Percentiles rank a stretch among this genome's conserved stretches.
Evolutionary conservation across 352 stramenopile genomes (phyloP).

Genomic region (Aphanomyces invadans): DNA sequence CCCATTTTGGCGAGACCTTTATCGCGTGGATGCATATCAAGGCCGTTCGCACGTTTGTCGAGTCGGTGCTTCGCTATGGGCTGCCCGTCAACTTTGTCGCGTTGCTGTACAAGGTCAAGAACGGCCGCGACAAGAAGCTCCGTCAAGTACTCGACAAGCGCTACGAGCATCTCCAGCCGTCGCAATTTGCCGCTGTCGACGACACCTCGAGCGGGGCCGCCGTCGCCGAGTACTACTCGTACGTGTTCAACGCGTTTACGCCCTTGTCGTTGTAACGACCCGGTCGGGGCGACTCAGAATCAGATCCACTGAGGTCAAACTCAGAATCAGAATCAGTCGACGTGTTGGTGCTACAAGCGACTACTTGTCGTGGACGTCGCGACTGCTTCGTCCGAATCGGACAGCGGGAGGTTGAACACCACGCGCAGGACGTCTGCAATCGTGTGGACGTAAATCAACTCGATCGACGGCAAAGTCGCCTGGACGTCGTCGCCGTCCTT

Average conservation of each 20-base stretch:
- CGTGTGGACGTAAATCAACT: slow-evolving; percentile 58
- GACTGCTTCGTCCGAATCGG: too few species aligned
- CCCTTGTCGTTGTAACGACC: slow-evolving; percentile 33
- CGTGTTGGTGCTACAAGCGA: too few species aligned
- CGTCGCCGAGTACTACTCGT: slow-evolving; percentile 64
- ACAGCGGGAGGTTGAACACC: slow-evolving; percentile 61
- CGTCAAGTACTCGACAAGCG: slow-evolving; percentile 70
- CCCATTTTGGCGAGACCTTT: slow-evolving; percentile 97
- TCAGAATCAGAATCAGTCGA: too few species aligned
- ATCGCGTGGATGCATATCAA: slow-evolving; percentile 99
- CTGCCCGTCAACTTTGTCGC: slow-evolving; percentile 94
- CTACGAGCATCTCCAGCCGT: slow-evolving; percentile 76
- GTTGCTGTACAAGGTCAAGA: slow-evolving; percentile 74
- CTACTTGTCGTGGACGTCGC: too few species aligned
- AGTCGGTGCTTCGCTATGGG: slow-evolving; percentile 96
- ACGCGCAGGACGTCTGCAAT: slow-evolving; percentile 53
- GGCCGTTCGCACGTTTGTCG: slow-evolving; percentile 95
- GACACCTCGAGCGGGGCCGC: slow-evolving; percentile 46
- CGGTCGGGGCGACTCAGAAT: too few species aligned
- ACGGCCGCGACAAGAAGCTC: slow-evolving; percentile 78
- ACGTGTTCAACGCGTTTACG: slow-evolving; percentile 76
- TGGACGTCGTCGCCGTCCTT: slow-evolving; percentile 62
- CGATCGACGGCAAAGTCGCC: slow-evolving; percentile 43
- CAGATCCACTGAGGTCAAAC: too few species aligned
- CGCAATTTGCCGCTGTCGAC: slow-evolving; percentile 73